Percentiles rank a stretch among this genome's conserved stretches.
These are phyloP conservation scores for Geosmithia morbida DNA, from an alignment of 2,329 filamentous ascomycete genomes.

Conservation along the genomic window DNA sequence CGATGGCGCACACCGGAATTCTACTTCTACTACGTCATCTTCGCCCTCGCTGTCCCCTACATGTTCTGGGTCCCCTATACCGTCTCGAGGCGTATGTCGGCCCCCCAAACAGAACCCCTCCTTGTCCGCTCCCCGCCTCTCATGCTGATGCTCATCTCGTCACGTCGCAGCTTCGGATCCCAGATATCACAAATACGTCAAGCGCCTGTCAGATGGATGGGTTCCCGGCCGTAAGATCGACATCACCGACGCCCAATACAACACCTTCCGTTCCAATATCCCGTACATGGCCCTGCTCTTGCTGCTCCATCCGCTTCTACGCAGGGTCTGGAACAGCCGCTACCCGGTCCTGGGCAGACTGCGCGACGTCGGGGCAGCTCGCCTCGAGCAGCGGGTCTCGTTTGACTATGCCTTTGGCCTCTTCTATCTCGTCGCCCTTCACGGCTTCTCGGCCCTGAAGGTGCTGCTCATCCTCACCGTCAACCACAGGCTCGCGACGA, in stretches of 20 bases:
- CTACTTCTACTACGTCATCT: slow-evolving; percentile 60
- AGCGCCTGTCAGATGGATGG: slow-evolving; percentile 69
- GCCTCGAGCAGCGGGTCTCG: slow-evolving; percentile 54
- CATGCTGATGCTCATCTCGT: slow-evolving; percentile 7
- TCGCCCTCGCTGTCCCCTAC: slow-evolving; percentile 53
- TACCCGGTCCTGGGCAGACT: slow-evolving; percentile 18
- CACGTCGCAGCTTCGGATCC: slow-evolving; percentile 58
- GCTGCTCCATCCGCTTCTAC: slow-evolving; percentile 63
- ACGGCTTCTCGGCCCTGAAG: slow-evolving; percentile 78
- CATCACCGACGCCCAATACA: slow-evolving; percentile 79
- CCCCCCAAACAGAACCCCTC: neutral
- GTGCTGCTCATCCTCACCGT: slow-evolving; percentile 63
- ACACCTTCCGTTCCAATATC: slow-evolving; percentile 71
- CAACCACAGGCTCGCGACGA: slow-evolving; percentile 70
- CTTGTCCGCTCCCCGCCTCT: neutral
- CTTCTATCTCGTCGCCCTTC: slow-evolving; percentile 63
- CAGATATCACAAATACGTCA: slow-evolving; percentile 61
- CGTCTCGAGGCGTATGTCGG: slow-evolving; percentile 60
- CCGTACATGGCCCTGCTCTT: slow-evolving; percentile 66
- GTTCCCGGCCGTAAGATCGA: slow-evolving; percentile 87
- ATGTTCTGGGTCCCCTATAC: slow-evolving; percentile 89
- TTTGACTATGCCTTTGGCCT: slow-evolving; percentile 78
- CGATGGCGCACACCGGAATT: slow-evolving; percentile 85
- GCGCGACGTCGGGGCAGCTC: slow-evolving; percentile 30
- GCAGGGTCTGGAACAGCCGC: slow-evolving; percentile 53